Conservation (phyloP, 2,329 filamentous ascomycete species). For the Lasiodiplodia sp. region DNA sequence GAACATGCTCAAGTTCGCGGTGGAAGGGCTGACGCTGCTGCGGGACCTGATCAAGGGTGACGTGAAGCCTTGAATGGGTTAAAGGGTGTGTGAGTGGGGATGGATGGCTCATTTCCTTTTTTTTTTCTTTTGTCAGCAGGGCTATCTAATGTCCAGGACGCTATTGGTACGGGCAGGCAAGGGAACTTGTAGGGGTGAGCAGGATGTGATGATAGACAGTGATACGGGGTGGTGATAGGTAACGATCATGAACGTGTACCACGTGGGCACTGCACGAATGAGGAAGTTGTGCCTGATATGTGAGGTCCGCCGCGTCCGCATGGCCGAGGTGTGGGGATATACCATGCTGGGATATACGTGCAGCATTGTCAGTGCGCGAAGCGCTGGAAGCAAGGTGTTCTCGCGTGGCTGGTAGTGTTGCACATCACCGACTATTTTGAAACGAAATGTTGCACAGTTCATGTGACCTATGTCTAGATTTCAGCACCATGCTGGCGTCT, state of each 20-base stretch:
- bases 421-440: not conserved
- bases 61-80: conserved; percentile 45
- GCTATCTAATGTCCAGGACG: not conserved
- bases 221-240: not conserved
- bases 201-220: not conserved
- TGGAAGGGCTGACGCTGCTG: conserved; percentile 63
- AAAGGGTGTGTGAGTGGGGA: not conserved
- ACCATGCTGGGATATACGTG: not conserved
- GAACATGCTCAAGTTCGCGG: conserved; percentile 70
- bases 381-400: not conserved
- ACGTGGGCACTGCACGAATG: not conserved
- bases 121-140: not conserved
- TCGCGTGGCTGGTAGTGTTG: not conserved
- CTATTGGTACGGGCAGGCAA: not conserved
- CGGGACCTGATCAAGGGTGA: conserved; percentile 62
- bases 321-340: not conserved
- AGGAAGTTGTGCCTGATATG: not conserved
- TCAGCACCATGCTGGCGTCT: not conserved
- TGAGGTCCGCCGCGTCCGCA: not conserved
- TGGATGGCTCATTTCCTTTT: not conserved
- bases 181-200: not conserved
- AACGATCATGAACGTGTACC: not conserved
- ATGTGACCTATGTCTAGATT: not conserved
- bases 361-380: not conserved
- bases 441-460: not conserved